Percentiles rank a stretch among this genome's conserved stretches.
phyloP scores from a whole-genome alignment of 2,329 filamentous ascomycete genomes.

The Penicillium oxalicum region DNA sequence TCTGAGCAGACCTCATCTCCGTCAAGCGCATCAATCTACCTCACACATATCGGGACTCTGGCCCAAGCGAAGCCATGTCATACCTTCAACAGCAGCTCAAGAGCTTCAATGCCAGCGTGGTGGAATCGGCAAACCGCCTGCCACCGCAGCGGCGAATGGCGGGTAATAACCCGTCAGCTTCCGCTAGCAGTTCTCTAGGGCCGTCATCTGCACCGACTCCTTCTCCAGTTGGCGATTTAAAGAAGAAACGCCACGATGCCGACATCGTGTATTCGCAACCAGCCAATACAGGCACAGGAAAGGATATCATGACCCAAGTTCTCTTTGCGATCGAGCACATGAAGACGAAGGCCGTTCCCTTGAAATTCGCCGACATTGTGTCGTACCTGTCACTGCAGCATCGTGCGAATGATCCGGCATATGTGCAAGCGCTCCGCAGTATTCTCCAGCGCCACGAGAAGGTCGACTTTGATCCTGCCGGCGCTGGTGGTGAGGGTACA shows the following conservation, averaged over 20 bases:
- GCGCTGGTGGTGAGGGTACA: conserved; percentile 64
- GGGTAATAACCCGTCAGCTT: conserved; percentile 40
- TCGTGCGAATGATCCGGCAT: conserved; percentile 51
- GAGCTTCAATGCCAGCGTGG: conserved; percentile 56
- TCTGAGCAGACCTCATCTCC: neutral
- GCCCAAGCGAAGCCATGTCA: conserved; percentile 46
- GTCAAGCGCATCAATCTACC: neutral
- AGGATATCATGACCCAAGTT: conserved; percentile 79
- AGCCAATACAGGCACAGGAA: conserved; percentile 66
- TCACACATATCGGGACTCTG: conserved; percentile 3
- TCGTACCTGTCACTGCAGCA: conserved; percentile 69
- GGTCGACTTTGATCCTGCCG: conserved; percentile 51
- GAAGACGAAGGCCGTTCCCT: conserved; percentile 61
- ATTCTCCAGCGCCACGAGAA: conserved; percentile 63
- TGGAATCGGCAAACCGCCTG: conserved; percentile 60
- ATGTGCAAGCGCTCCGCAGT: conserved; percentile 58
- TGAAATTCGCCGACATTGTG: conserved; percentile 70
- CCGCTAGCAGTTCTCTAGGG: conserved; percentile 57
- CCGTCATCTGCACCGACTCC: conserved; percentile 32
- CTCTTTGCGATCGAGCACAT: conserved; percentile 81
- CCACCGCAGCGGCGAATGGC: conserved; percentile 46
- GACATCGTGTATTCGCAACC: conserved; percentile 66
- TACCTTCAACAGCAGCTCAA: conserved; percentile 62
- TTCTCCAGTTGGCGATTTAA: conserved; percentile 35
- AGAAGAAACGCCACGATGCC: conserved; percentile 56